Evolutionary conservation across 2,329 filamentous ascomycete species (phyloP).

Genomic region (Colletotrichum ledebouriae): DNA sequence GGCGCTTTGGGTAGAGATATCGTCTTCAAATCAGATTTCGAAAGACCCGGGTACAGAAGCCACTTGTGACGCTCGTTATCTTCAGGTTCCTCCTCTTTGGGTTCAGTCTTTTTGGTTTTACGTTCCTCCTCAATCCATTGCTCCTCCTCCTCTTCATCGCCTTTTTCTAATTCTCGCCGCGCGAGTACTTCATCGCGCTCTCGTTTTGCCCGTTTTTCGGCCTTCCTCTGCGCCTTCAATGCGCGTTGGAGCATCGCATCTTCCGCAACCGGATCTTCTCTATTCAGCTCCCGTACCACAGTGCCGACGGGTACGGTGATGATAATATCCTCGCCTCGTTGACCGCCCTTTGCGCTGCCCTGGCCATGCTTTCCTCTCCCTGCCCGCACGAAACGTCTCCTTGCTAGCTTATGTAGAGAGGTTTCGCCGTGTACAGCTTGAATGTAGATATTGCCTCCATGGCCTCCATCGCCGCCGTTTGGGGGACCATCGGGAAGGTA

Average conservation of each 20-base stretch:
- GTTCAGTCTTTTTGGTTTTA: constrained; percentile 10
- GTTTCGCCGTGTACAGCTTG: constrained; percentile 93
- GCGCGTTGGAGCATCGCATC: constrained; percentile 58
- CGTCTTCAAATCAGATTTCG: constrained; percentile 74
- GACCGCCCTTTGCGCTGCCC: constrained; percentile 79
- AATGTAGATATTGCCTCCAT: constrained; percentile 92
- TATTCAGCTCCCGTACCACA: constrained; percentile 84
- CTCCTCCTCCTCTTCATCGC: constrained; percentile 33
- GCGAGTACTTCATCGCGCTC: constrained; percentile 35
- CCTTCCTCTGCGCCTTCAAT: constrained; percentile 33
- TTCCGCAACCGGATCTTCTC: constrained; percentile 81
- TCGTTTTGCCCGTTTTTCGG: constrained; percentile 31
- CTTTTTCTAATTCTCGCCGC: constrained; percentile 39
- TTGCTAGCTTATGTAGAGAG: constrained; percentile 90
- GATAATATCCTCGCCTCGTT: constrained; percentile 87
- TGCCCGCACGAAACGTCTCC: constrained; percentile 80
- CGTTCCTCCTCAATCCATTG: constrained; percentile 22
- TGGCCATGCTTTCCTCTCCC: constrained; percentile 83
- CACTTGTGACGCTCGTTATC: constrained; percentile 77
- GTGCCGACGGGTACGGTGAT: constrained; percentile 95
- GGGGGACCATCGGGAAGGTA: constrained; percentile 90
- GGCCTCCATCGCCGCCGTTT: constrained; percentile 94
- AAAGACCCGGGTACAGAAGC: constrained; percentile 86
- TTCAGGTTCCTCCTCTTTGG: constrained; percentile 52
- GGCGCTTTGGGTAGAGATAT: constrained; percentile 66